Base-by-base conservation (phyloP, 768 basidiomycete genomes). In the Leccinum subgranulosum region DNA sequence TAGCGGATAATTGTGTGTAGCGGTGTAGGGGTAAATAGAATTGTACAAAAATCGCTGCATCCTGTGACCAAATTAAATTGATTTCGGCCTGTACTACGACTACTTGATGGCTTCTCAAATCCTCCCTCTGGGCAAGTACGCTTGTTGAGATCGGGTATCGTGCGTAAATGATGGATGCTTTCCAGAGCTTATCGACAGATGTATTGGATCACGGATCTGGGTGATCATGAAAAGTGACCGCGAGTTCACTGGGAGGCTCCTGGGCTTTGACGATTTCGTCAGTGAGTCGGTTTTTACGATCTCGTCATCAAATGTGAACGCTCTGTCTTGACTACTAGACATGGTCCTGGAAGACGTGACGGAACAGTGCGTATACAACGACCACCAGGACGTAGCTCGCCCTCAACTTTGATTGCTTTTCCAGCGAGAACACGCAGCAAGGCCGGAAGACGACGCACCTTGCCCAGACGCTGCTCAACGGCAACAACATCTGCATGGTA, bases 181-280 rank as follows among this genome's bases (percentile, higher is more conserved):
- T 39, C 47, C 29, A 95, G 96, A 98, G 73, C 81, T 99, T 46
- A 96, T 99, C 67, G 96, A 99, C 73, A 84, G 91, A 71, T 98
- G 96, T 70, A 98, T 98, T 71, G 96, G 96, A 56, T 96, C 94
- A 33, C 84, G 86, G 50, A 95, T 98, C 69, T 97, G 94, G 92
- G 96, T 98, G 66, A 86, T 98, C 72, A 98, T 97, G 93, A 98
- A 98, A 78, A 87, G 82, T 65, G 94, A 99, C 60, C 88, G 94
- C 48, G 96, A 99, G 76, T 99, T 98, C 75, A 92, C 90, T 23
- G 96, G 96, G 11, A 97, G 87, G 3, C 79, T 99, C 43, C 81
- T 96, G 33, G 96, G 96, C 2, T 99, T 99, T 66, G 96, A 99
- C 71, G 96, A 99, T 75, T 99, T 96, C 73, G 96, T 99, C 74